Base-by-base conservation (phyloP, 768 basidiomycete species). In the Leccinum subtestaceum region DNA sequence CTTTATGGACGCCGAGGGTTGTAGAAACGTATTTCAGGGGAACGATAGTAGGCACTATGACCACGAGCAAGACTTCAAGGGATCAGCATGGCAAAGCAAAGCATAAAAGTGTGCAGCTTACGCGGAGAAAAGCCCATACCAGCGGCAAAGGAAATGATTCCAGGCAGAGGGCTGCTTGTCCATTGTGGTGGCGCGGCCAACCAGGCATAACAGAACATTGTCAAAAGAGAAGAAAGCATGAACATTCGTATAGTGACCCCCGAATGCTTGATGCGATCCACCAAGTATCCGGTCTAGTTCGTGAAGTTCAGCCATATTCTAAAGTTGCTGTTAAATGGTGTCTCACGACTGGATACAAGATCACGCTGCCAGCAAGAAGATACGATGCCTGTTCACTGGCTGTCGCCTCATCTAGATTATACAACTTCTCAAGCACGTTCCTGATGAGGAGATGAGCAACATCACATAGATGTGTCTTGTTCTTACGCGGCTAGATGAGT, bases 91-190 rank as follows among this genome's bases (percentile, higher is more conserved):
- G 19, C 63, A 29, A 4, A 29, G 60, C 38, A 36, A 17, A 15
- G 13, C 15, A 9, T 13, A 51, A 21, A 61, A 52, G 17, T 19
- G 29, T 19, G 6, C 4, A 59, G 53, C 40, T 67, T 63, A 89
- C 89, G 70, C 50, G 91, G 87, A 29, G 88, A 78, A 68, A 87
- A 89, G 5, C 91, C 90, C 65, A 89, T 81, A 1, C 88, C 90
- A n/a, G 77, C 63, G 1, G 84, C 86, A 67, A 86, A 91, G 0
- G 79, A 72, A 10, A 80, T 60, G 52, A 91, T 80, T 15, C 83
- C 88, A 17, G 87, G 89, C 5, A 82, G 70, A 1, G 90, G 81
- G 0, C 80, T 81, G 47, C 70, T 64, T 1, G 89, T 91, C 77
- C 76, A 79, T 2, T 57, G 63, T 0, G 86, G 80, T 2, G 89